Evolutionary conservation across 2,329 filamentous ascomycete species (phyloP).

Genomic region (Beauveria bassiana): DNA sequence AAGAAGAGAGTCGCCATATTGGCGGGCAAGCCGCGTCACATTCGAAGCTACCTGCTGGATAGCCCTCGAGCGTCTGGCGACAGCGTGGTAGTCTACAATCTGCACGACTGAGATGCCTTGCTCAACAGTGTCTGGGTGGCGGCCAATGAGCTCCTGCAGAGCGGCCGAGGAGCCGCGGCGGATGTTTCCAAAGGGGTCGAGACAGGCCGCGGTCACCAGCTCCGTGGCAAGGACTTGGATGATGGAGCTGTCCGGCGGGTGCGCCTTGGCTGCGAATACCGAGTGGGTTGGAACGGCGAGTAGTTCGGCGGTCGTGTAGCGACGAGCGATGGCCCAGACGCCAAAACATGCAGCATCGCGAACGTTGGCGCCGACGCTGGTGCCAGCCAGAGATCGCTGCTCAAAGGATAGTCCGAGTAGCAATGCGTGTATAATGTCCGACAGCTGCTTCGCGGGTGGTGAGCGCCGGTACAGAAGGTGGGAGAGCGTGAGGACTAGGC

Average conservation of each 20-base stretch:
- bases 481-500: conserved; percentile 76
- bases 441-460: conserved; percentile 61
- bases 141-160: conserved; percentile 85
- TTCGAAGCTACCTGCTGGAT: conserved; percentile 67
- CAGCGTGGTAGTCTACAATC: conserved; percentile 84
- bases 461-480: conserved; percentile 82
- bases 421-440: conserved; percentile 68
- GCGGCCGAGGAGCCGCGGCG: conserved; percentile 87
- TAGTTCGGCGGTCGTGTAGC: conserved; percentile 76
- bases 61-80: conserved; percentile 78
- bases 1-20: conserved; percentile 63
- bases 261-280: conserved; percentile 32
- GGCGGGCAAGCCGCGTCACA: conserved; percentile 58
- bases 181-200: conserved; percentile 91
- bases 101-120: conserved; percentile 84
- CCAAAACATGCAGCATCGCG: conserved; percentile 94
- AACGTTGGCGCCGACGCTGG: conserved; percentile 79
- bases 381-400: conserved; percentile 77
- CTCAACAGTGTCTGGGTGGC: conserved; percentile 77
- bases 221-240: conserved; percentile 75
- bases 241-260: conserved; percentile 38
- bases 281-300: conserved; percentile 48
- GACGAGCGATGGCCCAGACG: conserved; percentile 83
- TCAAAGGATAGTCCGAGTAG: conserved; percentile 80
- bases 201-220: conserved; percentile 70